Conservation (phyloP, 2,329 filamentous ascomycete species). For the Bipolaris sorokiniana region DNA sequence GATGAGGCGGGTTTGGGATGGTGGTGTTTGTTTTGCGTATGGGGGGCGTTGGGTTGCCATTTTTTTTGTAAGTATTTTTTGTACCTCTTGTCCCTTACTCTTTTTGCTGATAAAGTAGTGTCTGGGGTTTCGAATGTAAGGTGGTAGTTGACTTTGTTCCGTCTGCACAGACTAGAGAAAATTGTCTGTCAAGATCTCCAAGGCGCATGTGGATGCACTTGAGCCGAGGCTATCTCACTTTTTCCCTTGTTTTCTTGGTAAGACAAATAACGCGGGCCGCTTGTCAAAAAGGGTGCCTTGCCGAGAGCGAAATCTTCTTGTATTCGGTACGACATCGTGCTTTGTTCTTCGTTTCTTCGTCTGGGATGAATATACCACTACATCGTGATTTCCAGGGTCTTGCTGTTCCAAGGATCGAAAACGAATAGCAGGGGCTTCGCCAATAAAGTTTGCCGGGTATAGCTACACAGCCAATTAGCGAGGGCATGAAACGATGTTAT, state of each 20-base stretch:
- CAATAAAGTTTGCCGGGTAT: neutral
- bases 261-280: neutral
- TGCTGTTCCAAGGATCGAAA: neutral
- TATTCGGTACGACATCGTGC: too few species aligned
- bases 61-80: neutral
- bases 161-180: neutral
- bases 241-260: neutral
- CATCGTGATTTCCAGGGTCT: neutral
- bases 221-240: slow-evolving; percentile 11
- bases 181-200: slow-evolving; percentile 3
- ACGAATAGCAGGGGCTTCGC: neutral
- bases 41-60: neutral
- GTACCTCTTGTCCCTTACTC: neutral
- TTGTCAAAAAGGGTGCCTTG: neutral
- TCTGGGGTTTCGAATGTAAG: too few species aligned
- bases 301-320: neutral
- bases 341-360: too few species aligned
- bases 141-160: too few species aligned
- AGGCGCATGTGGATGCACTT: slow-evolving; percentile 8
- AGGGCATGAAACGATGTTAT: neutral
- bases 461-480: neutral
- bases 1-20: slow-evolving; percentile 7
- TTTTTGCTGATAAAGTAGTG: neutral
- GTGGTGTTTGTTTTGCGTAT: neutral
- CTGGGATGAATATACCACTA: too few species aligned